phyloP scores from a whole-genome alignment of 331 rosid species.

The Dryas integrifolia region DNA sequence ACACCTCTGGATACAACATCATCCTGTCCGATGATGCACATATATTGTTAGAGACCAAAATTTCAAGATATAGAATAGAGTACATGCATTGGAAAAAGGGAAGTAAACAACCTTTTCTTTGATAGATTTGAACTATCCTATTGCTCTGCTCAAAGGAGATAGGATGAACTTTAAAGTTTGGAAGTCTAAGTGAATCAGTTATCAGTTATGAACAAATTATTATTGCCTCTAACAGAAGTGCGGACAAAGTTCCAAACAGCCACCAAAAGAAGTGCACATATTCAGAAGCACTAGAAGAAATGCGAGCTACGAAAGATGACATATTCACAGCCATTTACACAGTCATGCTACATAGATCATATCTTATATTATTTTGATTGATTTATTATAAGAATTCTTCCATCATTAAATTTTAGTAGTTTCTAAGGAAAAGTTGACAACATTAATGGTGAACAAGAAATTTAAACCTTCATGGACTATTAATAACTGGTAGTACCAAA shows the following conservation, averaged over 20 bases:
- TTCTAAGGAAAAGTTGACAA: neutral
- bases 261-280: neutral
- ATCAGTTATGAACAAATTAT: neutral
- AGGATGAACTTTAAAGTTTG: neutral
- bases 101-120: constrained; percentile 7
- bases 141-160: neutral
- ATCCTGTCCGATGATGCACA: constrained; percentile 47
- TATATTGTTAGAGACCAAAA: constrained; percentile 26
- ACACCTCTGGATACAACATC: constrained; percentile 36
- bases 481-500: neutral
- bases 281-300: neutral
- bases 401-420: neutral
- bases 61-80: constrained; percentile 20
- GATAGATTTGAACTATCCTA: neutral
- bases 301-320: neutral
- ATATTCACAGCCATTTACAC: neutral
- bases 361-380: neutral
- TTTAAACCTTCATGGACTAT: neutral
- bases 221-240: neutral
- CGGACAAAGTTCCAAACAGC: neutral
- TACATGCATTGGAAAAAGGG: constrained; percentile 12
- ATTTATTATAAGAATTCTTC: neutral
- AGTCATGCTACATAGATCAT: neutral
- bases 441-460: neutral
- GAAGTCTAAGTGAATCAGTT: neutral